A percentile compares a stretch with the other conserved stretches of the same genome.
Conservation (phyloP, 2,329 filamentous ascomycete species). For the Colletotrichum sp. region DNA sequence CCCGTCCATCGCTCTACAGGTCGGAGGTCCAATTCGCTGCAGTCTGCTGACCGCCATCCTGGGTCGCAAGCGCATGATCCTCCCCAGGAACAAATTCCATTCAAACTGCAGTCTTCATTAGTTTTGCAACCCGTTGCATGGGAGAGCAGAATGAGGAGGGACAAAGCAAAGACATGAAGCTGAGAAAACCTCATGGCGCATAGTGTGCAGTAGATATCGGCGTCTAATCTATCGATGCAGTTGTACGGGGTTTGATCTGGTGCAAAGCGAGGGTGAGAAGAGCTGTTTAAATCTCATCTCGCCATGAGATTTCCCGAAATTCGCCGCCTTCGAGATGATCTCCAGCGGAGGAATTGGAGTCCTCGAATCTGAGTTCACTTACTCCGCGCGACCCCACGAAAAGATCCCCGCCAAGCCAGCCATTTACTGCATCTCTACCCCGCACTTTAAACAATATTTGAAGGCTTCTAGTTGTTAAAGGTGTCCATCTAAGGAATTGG, state of each 20-base stretch:
- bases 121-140: slow-evolving; percentile 14
- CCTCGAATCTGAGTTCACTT: not conserved
- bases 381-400: not conserved
- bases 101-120: slow-evolving; percentile 35
- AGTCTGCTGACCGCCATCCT: slow-evolving; percentile 49
- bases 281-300: not conserved
- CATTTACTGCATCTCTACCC: not conserved
- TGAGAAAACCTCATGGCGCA: not conserved
- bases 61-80: slow-evolving; percentile 36
- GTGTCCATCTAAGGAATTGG: not conserved
- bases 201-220: accelerated
- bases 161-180: not conserved
- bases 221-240: not conserved
- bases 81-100: slow-evolving; percentile 28
- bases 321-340: not conserved
- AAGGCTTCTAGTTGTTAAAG: not conserved
- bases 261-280: accelerated
- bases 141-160: not conserved
- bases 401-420: not conserved
- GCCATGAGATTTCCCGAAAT: not conserved
- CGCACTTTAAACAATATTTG: not conserved
- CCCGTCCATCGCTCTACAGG: slow-evolving; percentile 44
- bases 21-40: slow-evolving; percentile 47
- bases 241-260: not conserved
- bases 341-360: not conserved